Base-by-base conservation (phyloP, 2,329 filamentous ascomycete species). In the Colletotrichum musicola region DNA sequence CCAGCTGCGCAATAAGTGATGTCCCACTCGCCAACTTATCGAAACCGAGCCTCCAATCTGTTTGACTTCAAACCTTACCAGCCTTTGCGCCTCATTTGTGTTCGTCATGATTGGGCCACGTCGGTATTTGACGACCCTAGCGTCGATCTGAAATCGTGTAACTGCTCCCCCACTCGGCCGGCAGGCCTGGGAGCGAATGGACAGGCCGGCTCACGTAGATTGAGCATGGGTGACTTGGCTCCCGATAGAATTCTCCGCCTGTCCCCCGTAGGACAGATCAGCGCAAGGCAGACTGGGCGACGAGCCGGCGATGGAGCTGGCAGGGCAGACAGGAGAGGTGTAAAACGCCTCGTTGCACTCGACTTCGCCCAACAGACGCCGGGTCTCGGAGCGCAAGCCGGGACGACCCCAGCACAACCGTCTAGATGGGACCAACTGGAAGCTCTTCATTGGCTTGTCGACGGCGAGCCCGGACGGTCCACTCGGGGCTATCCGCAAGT, bases 201-300 rank as follows among this genome's bases (percentile, higher is more conserved):
- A 54, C n/a, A 55, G 38, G 47, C 18, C 16, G 38, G 38, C 46
- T 61, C 56, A 40, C 56, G 38, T 65, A 47, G 56, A 61, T 47
- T 61, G 50, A 20, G 30, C 10, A 50, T 20, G 40, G 40, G 63
- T 62, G 63, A 57, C 63, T 62, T 66, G 63, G 63, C 58, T 62
- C 38, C 50, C 56, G 42, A 66, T 62, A 35, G 25, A 62, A 66
- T 62, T 62, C 63, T 66, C 50, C 58, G 50, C 50, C 50, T 56
- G 20, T 44, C 50, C 50, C 44, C 35, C 63, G 16, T 62, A 62
- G 58, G 49, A 57, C 50, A 66, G 63, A 66, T 62, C 30, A 25
- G 25, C 56, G 50, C 50, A 56, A 61, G 63, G 27, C 57, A 56
- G 63, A 62, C 63, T 42, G 25, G 59, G 40, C 38, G 46, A 16